Base-by-base conservation (phyloP, 306 rosid genomes). In the Trifolium repens region DNA sequence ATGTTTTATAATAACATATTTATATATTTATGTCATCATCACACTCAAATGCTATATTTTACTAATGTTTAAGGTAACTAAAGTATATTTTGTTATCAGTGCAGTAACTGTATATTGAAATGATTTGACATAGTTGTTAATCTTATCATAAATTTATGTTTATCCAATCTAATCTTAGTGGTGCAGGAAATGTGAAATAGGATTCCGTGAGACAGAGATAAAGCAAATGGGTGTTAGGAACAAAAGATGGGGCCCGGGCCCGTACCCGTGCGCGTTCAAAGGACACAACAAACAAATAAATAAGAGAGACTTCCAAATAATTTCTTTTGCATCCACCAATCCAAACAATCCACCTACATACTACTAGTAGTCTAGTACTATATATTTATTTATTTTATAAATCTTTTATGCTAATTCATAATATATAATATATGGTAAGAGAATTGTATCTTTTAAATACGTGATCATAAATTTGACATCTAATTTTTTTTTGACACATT, bases 291-390 rank as follows among this genome's bases (percentile, higher is more conserved):
- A 73, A 60, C 60, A 32, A 59, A 13, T 27, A 32, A 59, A 13
- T 9, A 7, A 4, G 5, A 3, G 4, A 7, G 15, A 12, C n/a
- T 59, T 59, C 7, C 43, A 61, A 60, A 30, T 61, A 27, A 53
- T 44, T 8, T 61, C 6, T 26, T 35, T 67, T 55, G 24, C 74
- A 67, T 39, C 80, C 73, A 53, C 66, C 39, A 30, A 71, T 71
- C 43, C 30, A 44, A 67, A 19, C 43, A 37, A 9, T 27, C 59
- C 73, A 67, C 22, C 57, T 49, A 49, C 22, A 15, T 39, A 35
- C 40, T 34, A 34, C 37, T n/a, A n/a, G n/a, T n/a, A n/a, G n/a
- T n/a, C n/a, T 34, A 34, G 40, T 37, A 35, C 39, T 35, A 35
- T 6, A 35, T 35, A 35, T 4, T 3, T 4, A 4, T 35, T 35